A percentile compares a stretch with the other conserved stretches of the same genome.
These are phyloP conservation scores for Eucalyptus virginea DNA, from an alignment of 345 rosid species.

Conservation along the genomic window DNA sequence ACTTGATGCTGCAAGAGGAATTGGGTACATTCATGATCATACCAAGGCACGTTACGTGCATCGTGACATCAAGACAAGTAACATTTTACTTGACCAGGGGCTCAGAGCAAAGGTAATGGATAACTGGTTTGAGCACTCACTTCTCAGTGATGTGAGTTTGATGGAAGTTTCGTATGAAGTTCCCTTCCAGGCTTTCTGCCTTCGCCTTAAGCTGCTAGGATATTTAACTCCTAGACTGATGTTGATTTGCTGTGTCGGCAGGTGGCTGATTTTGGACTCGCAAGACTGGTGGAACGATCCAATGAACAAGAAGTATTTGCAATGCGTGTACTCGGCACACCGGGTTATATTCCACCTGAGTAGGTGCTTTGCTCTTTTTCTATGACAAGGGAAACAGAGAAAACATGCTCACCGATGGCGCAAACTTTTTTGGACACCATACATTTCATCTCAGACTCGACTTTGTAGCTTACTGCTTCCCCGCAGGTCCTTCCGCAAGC, in stretches of 20 bases:
- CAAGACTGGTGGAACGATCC: constrained; percentile 42
- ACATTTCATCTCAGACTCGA: background rate
- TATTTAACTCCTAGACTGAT: background rate
- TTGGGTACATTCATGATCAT: constrained; percentile 61
- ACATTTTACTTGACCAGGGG: constrained; percentile 46
- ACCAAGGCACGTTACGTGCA: constrained; percentile 53
- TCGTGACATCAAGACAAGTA: constrained; percentile 51
- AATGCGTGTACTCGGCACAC: constrained; percentile 49
- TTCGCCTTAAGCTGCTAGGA: background rate
- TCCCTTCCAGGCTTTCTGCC: background rate
- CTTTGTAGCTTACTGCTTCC: background rate
- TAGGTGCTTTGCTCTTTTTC: background rate
- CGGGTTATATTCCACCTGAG: constrained; percentile 68
- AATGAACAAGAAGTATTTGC: constrained; percentile 40
- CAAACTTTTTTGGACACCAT: background rate
- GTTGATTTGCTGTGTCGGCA: background rate
- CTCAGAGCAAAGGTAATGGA: constrained; percentile 38
- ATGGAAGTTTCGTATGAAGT: background rate
- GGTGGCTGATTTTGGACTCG: constrained; percentile 71
- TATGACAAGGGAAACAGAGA: background rate
- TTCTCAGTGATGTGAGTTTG: background rate
- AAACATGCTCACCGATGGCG: background rate
- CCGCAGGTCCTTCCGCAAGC: constrained; percentile 41
- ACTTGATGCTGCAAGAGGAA: constrained; percentile 49
- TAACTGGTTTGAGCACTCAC: background rate